Percentiles rank a stretch among this genome's conserved stretches.
phyloP scores from a whole-genome alignment of 176 grass and related monocot species.

The Cymbopogon citratus region DNA sequence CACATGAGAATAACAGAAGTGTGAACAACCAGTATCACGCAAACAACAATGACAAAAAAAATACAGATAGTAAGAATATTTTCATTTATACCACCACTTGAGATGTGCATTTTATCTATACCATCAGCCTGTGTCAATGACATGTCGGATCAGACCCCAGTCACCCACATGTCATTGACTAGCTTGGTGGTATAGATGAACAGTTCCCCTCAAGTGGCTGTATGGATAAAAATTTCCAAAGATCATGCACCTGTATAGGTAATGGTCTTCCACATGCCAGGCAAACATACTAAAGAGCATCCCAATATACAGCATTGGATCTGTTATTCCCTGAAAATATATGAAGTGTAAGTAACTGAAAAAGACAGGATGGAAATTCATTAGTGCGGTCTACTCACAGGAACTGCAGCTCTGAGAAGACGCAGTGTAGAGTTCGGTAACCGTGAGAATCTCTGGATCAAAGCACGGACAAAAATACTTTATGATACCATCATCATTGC shows the following conservation, averaged over 20 bases:
- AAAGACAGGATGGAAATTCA: conserved; percentile 14
- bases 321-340: conserved; percentile 82
- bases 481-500: conserved; percentile 1
- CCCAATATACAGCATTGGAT: conserved; percentile 98
- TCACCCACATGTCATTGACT: background rate
- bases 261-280: conserved; percentile 99
- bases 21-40: background rate
- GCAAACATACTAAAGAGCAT: conserved; percentile 99
- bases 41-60: conserved; percentile 14
- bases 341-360: conserved; percentile 7
- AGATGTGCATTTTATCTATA: background rate
- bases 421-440: conserved; percentile 72
- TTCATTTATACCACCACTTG: background rate
- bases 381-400: conserved; percentile 42
- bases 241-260: conserved; percentile 73
- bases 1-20: conserved; percentile 27
- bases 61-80: background rate
- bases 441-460: conserved; percentile 77
- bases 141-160: background rate
- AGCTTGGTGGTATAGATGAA: background rate
- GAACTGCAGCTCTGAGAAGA: conserved; percentile 74
- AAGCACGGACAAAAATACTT: conserved; percentile 13
- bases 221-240: background rate
- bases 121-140: background rate
- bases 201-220: background rate